A percentile compares a stretch with the other conserved stretches of the same genome.
Conservation (phyloP, 2,329 filamentous ascomycete species). For the Botrytis tulipae region DNA sequence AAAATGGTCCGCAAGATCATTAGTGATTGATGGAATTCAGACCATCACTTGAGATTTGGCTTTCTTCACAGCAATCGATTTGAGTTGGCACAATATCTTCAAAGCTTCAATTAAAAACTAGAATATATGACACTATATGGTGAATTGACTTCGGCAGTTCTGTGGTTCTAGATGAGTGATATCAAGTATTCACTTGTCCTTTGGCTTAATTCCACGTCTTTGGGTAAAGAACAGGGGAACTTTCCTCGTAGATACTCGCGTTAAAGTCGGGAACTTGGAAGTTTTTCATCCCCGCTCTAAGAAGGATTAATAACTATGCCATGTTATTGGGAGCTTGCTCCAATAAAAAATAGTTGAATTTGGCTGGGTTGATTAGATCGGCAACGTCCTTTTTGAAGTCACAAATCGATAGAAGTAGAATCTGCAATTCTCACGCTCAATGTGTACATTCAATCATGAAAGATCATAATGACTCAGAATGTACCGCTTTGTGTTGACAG, state of each 20-base stretch:
- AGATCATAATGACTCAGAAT: too few species aligned
- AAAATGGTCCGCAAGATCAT: neutral
- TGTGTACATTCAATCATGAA: too few species aligned
- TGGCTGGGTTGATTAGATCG: slow-evolving; percentile 19
- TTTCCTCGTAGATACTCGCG: slow-evolving; percentile 32
- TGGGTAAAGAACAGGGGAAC: slow-evolving; percentile 33
- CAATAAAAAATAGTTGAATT: slow-evolving; percentile 25
- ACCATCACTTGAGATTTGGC: neutral
- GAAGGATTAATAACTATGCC: neutral
- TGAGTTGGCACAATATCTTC: neutral
- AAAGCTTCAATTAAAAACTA: neutral
- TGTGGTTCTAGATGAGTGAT: slow-evolving; percentile 47
- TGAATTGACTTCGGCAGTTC: slow-evolving; percentile 56
- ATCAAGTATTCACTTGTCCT: slow-evolving; percentile 40
- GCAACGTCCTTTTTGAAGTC: slow-evolving; percentile 26
- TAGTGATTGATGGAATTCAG: neutral
- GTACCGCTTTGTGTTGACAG: too few species aligned
- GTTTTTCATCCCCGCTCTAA: slow-evolving; percentile 10
- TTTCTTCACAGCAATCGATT: neutral
- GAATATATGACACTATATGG: neutral
- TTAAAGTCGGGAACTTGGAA: slow-evolving; percentile 29
- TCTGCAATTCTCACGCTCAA: too few species aligned
- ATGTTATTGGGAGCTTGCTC: slow-evolving; percentile 6
- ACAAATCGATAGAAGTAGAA: slow-evolving; percentile 14
- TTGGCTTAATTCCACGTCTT: slow-evolving; percentile 40